Evolutionary conservation across 2,329 filamentous ascomycete genomes (phyloP).

Genomic region (Colletotrichum paranaense): DNA sequence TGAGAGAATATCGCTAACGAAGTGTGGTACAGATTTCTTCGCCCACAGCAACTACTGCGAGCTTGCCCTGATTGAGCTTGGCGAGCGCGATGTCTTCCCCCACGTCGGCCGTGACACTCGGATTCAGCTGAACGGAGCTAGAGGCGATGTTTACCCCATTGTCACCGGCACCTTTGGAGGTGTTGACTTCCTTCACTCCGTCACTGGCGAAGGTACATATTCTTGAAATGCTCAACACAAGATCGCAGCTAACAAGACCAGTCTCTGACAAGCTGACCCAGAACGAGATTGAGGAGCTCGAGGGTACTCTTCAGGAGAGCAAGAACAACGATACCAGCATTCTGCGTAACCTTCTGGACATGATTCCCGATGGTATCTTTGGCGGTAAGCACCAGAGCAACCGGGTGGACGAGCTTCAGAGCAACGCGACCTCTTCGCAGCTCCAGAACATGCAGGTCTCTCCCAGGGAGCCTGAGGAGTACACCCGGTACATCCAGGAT

Average conservation of each 20-base stretch:
- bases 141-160: conserved; percentile 78
- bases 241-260: conserved; percentile 43
- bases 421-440: conserved; percentile 79
- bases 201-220: conserved; percentile 72
- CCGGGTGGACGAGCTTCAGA: conserved; percentile 83
- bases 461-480: conserved; percentile 85
- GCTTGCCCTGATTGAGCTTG: conserved; percentile 87
- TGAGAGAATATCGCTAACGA: conserved; percentile 20
- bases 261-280: conserved; percentile 91
- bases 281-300: conserved; percentile 88
- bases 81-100: conserved; percentile 84
- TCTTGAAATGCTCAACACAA: background rate
- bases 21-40: conserved; percentile 74
- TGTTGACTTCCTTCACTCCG: conserved; percentile 93
- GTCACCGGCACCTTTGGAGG: conserved; percentile 95
- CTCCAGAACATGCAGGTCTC: conserved; percentile 80
- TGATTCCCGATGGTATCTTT: conserved; percentile 84
- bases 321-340: conserved; percentile 75
- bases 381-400: conserved; percentile 79
- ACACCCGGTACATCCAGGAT: conserved; percentile 79
- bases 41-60: conserved; percentile 96
- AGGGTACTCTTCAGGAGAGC: conserved; percentile 80
- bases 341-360: conserved; percentile 82
- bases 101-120: conserved; percentile 84
- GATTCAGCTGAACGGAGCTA: conserved; percentile 75